A percentile compares a stretch with the other conserved stretches of the same genome.
Evolutionary conservation across 768 basidiomycete genomes (phyloP).

Genomic region (Xerocomellus intermedius): DNA sequence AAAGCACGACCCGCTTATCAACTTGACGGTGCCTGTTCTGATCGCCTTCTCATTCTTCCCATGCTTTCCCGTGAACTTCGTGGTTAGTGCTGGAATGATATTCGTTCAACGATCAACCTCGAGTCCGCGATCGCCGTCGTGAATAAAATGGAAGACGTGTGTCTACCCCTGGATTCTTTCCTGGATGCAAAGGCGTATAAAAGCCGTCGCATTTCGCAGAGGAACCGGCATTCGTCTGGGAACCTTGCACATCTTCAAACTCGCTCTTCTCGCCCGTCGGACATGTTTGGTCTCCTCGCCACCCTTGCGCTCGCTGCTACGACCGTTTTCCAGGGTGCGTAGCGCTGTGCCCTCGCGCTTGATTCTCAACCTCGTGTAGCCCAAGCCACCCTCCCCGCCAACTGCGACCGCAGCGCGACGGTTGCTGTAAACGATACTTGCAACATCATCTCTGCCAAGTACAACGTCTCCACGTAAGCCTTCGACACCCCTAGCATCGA

Average conservation of each 20-base stretch:
- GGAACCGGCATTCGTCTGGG: not conserved
- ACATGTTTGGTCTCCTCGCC: slow-evolving; percentile 21
- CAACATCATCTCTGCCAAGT: slow-evolving; percentile 57
- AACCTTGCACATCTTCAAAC: not conserved
- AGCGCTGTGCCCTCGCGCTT: not conserved
- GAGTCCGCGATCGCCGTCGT: too few species aligned
- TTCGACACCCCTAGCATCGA: not conserved
- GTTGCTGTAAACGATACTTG: slow-evolving; percentile 60
- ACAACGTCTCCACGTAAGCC: slow-evolving; percentile 63
- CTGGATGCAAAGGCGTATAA: slow-evolving; percentile 17
- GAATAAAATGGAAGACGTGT: too few species aligned
- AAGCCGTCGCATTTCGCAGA: not conserved
- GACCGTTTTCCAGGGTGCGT: slow-evolving; percentile 19
- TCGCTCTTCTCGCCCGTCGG: not conserved
- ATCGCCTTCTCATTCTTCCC: too few species aligned
- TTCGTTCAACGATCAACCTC: too few species aligned
- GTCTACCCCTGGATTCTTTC: too few species aligned
- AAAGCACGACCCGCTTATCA: not conserved
- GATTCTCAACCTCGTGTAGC: slow-evolving; percentile 36
- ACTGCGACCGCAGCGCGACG: slow-evolving; percentile 62
- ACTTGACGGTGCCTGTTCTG: too few species aligned
- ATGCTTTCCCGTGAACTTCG: too few species aligned
- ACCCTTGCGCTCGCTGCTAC: slow-evolving; percentile 16
- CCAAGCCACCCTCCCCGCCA: slow-evolving; percentile 38
- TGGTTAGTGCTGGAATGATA: too few species aligned